These are phyloP conservation scores for Albugo candida DNA, from an alignment of 352 stramenopile species.

Conservation along the genomic window DNA sequence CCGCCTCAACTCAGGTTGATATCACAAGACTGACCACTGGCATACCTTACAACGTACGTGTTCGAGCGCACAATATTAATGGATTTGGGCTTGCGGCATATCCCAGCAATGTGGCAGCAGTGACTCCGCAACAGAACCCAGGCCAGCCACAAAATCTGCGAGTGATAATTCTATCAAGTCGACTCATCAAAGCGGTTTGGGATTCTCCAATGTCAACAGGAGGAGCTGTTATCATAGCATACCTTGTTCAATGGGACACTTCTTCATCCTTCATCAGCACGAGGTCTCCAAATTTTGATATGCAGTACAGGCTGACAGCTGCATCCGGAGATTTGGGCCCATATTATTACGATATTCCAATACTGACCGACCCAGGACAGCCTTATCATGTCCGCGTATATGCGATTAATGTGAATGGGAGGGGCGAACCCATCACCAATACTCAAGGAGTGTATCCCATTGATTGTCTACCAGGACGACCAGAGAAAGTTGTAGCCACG, in stretches of 20 bases:
- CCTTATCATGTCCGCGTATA: constrained; percentile 81
- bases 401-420: constrained; percentile 82
- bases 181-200: constrained; percentile 69
- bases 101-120: constrained; percentile 22
- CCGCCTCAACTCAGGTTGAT: constrained; percentile 13
- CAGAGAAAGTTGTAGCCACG: constrained; percentile 30
- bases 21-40: constrained; percentile 34
- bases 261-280: constrained; percentile 46
- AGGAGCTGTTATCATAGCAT: constrained; percentile 61
- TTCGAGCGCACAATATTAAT: constrained; percentile 37
- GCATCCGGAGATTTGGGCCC: constrained; percentile 16
- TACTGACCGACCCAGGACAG: constrained; percentile 16
- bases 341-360: constrained; percentile 86
- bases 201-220: constrained; percentile 30
- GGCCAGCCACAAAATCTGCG: constrained; percentile 16
- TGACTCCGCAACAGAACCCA: constrained; percentile 23
- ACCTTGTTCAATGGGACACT: constrained; percentile 87
- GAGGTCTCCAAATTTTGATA: constrained; percentile 42
- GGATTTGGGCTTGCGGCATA: constrained; percentile 33
- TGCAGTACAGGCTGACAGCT: constrained; percentile 21
- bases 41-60: constrained; percentile 33
- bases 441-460: constrained; percentile 12
- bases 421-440: constrained; percentile 40
- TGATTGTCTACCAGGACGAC: constrained; percentile 55
- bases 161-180: constrained; percentile 37